These are phyloP conservation scores for Neurospora africana DNA, from an alignment of 495 filamentous ascomycete genomes.

Conservation along the genomic window DNA sequence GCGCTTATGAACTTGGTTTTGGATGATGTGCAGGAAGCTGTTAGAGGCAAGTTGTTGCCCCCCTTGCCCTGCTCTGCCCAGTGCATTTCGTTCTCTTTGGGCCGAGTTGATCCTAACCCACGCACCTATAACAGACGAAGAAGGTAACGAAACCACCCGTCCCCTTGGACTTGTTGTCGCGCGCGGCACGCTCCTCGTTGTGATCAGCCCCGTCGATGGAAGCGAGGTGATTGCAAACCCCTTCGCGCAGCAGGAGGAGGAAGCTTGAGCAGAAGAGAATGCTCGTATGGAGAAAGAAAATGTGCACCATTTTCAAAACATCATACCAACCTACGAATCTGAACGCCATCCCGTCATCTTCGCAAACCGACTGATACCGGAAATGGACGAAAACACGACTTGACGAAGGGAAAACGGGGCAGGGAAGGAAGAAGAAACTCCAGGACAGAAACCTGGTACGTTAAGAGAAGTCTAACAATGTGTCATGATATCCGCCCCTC, in stretches of 20 bases:
- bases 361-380: background rate
- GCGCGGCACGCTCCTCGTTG: slow-evolving; percentile 80
- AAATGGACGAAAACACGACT: background rate
- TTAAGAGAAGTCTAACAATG: background rate
- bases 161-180: slow-evolving; percentile 85
- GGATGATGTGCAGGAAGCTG: slow-evolving; percentile 82
- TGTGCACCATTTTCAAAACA: background rate
- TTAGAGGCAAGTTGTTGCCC: slow-evolving; percentile 53
- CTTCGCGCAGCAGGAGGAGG: slow-evolving; percentile 62
- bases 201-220: slow-evolving; percentile 87
- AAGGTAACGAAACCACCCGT: slow-evolving; percentile 76
- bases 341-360: background rate
- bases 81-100: background rate
- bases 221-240: slow-evolving; percentile 94
- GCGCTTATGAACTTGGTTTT: slow-evolving; percentile 96
- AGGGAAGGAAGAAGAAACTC: background rate
- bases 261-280: background rate
- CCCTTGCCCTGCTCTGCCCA: background rate
- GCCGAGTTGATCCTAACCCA: background rate
- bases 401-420: background rate
- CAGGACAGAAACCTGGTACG: background rate
- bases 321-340: background rate
- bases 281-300: background rate
- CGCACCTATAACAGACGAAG: slow-evolving; percentile 53
- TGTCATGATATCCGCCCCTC: background rate